Evolutionary conservation across 345 rosid species (phyloP), one percentile per base, ranked within the genome.

Genomic region (Citrus unshiu): DNA sequence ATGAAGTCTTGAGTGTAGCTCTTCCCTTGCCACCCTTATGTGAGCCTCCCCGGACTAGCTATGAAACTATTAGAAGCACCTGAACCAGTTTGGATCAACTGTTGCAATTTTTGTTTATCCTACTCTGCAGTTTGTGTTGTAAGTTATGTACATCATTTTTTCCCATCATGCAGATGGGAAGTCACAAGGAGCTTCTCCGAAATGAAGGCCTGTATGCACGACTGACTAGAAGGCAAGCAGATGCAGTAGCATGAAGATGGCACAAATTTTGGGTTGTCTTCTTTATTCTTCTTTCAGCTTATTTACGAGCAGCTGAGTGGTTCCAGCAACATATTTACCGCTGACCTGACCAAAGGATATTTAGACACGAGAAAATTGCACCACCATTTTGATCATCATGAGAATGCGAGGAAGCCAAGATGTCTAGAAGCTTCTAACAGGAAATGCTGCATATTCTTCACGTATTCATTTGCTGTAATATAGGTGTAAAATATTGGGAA

Each of bases 181-280:
- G 77, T 80, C 99, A 95, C 85, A 78, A 77, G 66, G 99, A 93
- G 84, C 96, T 93, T 66, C 88, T 95, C 73, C 83, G 60, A 40
- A 85, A 88, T 80, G 95, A 89, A 73, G 98, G 98, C 63, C 76
- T 93, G 25, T 96, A 96, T 75, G 93, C 99, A 6, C 87, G 86
- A 81, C 85, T 96, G 87, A 90, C 91, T 4, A 93, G 90, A 84
- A 88, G 92, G 84, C 99, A 93, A 88, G 93, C 92, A 0, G 99
- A 96, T 35, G 97, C 97, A 12, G 89, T 93, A 22, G 91, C 90
- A 32, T 93, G 86, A 93, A 83, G n/a, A 43, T 35, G 59, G 62
- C 27, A 56, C 51, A 51, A 58, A 35, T 32, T 35, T 24, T 32
- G 25, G 61, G 46, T 22, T 14, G 6, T 56, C 30, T 19, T 57